Percentiles rank a stretch among this genome's conserved stretches.
Evolutionary conservation across 2,329 filamentous ascomycete species (phyloP).

Genomic region (Neonectria ditissima): DNA sequence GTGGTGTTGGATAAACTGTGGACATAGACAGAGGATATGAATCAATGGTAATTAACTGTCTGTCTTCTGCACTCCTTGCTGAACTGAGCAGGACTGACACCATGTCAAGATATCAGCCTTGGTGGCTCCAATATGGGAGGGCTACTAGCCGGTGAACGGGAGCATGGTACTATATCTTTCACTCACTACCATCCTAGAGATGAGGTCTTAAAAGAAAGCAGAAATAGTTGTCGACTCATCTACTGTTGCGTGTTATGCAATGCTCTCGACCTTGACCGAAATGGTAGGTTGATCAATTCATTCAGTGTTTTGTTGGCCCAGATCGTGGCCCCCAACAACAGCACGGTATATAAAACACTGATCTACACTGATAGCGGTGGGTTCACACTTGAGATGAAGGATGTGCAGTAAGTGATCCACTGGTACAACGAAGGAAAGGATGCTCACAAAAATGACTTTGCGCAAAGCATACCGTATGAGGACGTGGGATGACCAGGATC

Average conservation of each 20-base stretch:
- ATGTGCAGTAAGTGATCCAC: no score
- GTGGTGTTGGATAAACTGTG: background rate
- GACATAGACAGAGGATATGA: background rate
- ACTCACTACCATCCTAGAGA: no score
- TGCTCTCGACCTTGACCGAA: no score
- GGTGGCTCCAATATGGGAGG: background rate
- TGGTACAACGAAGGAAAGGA: no score
- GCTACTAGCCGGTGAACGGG: no score
- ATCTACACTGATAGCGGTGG: no score
- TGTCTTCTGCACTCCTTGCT: background rate
- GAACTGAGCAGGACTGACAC: background rate
- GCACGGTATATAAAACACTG: no score
- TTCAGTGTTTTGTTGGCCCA: no score
- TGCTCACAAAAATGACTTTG: background rate
- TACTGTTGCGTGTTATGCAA: background rate
- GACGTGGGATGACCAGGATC: no score
- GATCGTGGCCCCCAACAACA: no score
- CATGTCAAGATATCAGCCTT: background rate
- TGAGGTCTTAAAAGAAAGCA: background rate
- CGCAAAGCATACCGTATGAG: background rate
- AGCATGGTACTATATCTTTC: background rate
- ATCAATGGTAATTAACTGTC: background rate
- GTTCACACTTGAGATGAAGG: no score
- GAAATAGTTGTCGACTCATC: background rate
- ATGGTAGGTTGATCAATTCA: no score